Evolutionary conservation across 352 stramenopile genomes (phyloP), one percentile per base, ranked within the genome.

Genomic region (Peronosclerospora sorghi): DNA sequence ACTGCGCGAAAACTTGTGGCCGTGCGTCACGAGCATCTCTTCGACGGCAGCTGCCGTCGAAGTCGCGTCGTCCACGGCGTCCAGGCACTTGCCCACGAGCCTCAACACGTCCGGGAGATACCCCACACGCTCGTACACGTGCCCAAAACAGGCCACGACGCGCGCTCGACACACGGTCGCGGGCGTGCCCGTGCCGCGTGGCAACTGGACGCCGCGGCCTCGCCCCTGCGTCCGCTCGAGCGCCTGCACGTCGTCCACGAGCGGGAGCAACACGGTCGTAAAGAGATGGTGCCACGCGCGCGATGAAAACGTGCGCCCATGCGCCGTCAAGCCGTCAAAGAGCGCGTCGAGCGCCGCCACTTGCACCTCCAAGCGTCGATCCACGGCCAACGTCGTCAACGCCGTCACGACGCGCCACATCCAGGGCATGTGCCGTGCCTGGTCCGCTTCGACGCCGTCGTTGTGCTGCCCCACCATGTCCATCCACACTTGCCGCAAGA

Each of bases 381-480:
- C 94, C 0, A 80, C 83, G 44, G 97, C 85, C 10, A 95, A 70
- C 21, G 86, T 90, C 0, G 88, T 95, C n/a, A 99, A 62, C 18
- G 95, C 96, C 5, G 97, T 94, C 35, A 99, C 62, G 34, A 99
- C 84, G 0, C 96, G 96, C 95, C 95, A 99, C 78, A 73, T 87
- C 53, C 86, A 73, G 15, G 76, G 63, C 10, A 68, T 89, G 55
- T 88, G 79, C 2, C 61, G 54, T 8, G 69, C 56, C 0, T 68
- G 82, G 53, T 91, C 78, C 21, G 3, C 21, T 26, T 26, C 21
- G 21, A 26, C 4, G 21, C 21, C 21, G 3, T 26, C 21, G 3
- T 26, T 26, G n/a, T n/a, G n/a, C n/a, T n/a, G n/a, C n/a, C 6
- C 21, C 21, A 6, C 6, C 21, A 26, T 26, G n/a, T n/a, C n/a